A percentile compares a stretch with the other conserved stretches of the same genome.
phyloP scores from a whole-genome alignment of 495 filamentous ascomycete genomes.

The Penicillium bovifimosum region DNA sequence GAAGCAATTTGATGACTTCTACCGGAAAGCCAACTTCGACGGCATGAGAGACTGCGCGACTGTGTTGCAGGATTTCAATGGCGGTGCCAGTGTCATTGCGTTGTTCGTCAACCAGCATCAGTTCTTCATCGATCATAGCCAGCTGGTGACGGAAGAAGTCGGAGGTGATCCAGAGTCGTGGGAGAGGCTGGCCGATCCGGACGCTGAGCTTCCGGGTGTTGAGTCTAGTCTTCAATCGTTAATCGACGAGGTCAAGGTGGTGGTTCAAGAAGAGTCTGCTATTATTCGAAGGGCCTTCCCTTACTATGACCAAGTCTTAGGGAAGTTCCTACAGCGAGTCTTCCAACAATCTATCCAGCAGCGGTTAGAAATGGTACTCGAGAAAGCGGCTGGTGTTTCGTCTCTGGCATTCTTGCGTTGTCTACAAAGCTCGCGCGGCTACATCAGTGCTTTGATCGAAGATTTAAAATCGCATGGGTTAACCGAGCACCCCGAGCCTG shows the following conservation, averaged over 20 bases:
- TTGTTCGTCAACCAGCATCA: conserved; percentile 98
- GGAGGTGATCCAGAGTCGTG: conserved; percentile 74
- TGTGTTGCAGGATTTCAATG: conserved; percentile 92
- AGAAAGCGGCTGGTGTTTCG: conserved; percentile 86
- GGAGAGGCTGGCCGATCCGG: conserved; percentile 90
- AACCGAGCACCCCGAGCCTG: conserved; percentile 89
- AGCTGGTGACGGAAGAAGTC: conserved; percentile 87
- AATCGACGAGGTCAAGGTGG: conserved; percentile 86
- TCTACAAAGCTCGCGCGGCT: conserved; percentile 80
- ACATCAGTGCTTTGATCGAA: conserved; percentile 79
- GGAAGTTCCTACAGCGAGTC: conserved; percentile 86
- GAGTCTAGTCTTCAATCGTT: conserved; percentile 89
- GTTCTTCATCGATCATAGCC: conserved; percentile 93
- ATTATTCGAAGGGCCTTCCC: conserved; percentile 96
- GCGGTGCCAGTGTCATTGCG: conserved; percentile 87
- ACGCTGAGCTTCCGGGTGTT: conserved; percentile 81
- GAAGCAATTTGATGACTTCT: conserved; percentile 94
- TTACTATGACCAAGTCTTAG: conserved; percentile 88
- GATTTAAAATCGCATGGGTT: conserved; percentile 91
- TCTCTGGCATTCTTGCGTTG: conserved; percentile 88
- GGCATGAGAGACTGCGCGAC: conserved; percentile 94
- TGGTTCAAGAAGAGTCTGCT: conserved; percentile 94
- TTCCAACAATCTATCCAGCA: conserved; percentile 99
- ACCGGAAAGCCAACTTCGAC: conserved; percentile 87
- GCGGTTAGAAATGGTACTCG: conserved; percentile 89